A percentile compares a stretch with the other conserved stretches of the same genome.
Conservation (phyloP, 1,139 yeast genomes). For the Zhuliangozyma parablackwelliae region DNA sequence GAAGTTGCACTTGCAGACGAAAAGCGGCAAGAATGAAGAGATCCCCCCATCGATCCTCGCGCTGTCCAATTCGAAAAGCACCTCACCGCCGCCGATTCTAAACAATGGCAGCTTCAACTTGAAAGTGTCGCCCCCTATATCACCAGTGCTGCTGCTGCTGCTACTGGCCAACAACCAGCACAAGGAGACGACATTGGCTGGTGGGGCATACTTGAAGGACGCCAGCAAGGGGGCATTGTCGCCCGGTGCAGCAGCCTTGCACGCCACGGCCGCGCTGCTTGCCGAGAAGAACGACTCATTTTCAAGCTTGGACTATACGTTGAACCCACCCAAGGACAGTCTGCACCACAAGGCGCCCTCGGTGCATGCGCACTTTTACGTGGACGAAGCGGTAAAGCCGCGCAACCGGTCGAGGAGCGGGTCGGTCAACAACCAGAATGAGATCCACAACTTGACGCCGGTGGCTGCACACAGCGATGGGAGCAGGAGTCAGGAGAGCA, state of each 20-base stretch:
- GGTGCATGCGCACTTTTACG: slow-evolving; percentile 79
- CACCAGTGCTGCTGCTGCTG: neutral
- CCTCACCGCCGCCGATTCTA: slow-evolving; percentile 67
- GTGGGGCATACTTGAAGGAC: slow-evolving; percentile 44
- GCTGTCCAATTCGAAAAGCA: slow-evolving; percentile 54
- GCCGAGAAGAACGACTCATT: slow-evolving; percentile 14
- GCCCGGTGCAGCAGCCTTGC: neutral
- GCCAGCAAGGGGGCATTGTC: slow-evolving; percentile 16
- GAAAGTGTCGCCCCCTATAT: slow-evolving; percentile 3
- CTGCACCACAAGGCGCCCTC: slow-evolving; percentile 53
- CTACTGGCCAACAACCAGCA: neutral
- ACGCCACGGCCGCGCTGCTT: slow-evolving; percentile 8
- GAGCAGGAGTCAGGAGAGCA: slow-evolving; percentile 7
- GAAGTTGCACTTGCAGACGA: slow-evolving; percentile 7
- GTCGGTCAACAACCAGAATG: slow-evolving; percentile 13
- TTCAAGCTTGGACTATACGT: slow-evolving; percentile 23
- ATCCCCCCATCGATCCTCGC: slow-evolving; percentile 47
- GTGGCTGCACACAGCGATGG: neutral
- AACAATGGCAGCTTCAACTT: slow-evolving; percentile 14
- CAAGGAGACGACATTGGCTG: slow-evolving; percentile 46
- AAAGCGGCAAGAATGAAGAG: slow-evolving; percentile 13
- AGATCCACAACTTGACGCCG: neutral
- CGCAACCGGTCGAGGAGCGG: slow-evolving; percentile 42
- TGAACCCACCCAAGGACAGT: slow-evolving; percentile 28
- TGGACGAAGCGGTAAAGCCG: slow-evolving; percentile 65